Evolutionary conservation across 805 yeast genomes (phyloP), one percentile per base, ranked within the genome.

Genomic region (Candida maltosa): DNA sequence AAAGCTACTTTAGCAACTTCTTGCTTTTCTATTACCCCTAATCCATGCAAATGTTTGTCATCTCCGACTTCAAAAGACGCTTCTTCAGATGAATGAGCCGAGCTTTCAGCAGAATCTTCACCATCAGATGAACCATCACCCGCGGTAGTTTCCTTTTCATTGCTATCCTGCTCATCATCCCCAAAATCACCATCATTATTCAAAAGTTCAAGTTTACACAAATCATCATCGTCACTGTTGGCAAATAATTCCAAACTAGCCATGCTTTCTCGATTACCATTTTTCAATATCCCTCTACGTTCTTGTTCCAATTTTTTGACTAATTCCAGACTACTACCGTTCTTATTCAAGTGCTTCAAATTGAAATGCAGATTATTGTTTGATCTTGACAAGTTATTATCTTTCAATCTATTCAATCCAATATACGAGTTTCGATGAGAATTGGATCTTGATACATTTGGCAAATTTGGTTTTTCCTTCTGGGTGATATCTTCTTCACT

Each of bases 361-460:
- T 32, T 43, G 12, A 31, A 38, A 15, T 40, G 38, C 3, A 60
- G 49, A 23, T 37, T 43, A 25, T 42, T 49, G 16, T 27, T 44
- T 1, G 56, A 49, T 14, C 49, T 44, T 4, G 47, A 39, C 21
- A 53, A 36, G 21, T 48, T 39, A 19, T 49, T 48, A 14, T 62
- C 68, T 39, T 65, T 66, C 25, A 65, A 45, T 21, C 68, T 37
- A 39, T 62, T 65, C 37, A 67, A 52, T 1, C 70, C 71, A 36
- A 65, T 54, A 31, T 48, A 60, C 2, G 71, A 65, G 42, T 50
- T 62, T n/a, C 52, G 46, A n/a, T 54, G 38, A 5, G 65, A 54
- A 31, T 46, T 54, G 10, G 48, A 40, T 2, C 44, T 46, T 7
- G 66, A 56, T 9, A 49, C 28, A 16, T 49, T 51, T 0, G 73